phyloP scores from a whole-genome alignment of 2,329 filamentous ascomycete genomes.

The Cladorrhinum sp. region DNA sequence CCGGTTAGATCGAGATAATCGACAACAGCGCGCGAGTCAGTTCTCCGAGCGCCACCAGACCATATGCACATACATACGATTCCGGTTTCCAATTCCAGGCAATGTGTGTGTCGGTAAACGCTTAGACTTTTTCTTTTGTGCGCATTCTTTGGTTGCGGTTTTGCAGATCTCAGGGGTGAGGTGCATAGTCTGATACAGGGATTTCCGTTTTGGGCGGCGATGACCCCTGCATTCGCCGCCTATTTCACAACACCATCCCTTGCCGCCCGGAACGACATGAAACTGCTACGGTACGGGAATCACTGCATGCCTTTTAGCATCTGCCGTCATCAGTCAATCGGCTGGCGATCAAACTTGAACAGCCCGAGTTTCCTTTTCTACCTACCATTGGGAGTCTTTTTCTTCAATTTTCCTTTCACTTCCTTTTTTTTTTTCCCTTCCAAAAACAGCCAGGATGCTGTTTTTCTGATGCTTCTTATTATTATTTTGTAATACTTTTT shows the following conservation, averaged over 20 bases:
- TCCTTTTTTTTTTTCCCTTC: background rate
- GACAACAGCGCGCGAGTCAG: no score
- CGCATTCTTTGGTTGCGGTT: background rate
- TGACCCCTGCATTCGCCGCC: background rate
- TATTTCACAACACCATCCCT: background rate
- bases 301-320: background rate
- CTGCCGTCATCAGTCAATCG: background rate
- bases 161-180: slow-evolving; percentile 13
- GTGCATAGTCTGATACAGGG: slow-evolving; percentile 5
- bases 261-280: slow-evolving; percentile 1
- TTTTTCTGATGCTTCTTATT: background rate
- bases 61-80: background rate
- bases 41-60: background rate
- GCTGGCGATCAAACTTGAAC: slow-evolving; percentile 3
- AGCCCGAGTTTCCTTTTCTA: background rate
- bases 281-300: slow-evolving; percentile 4
- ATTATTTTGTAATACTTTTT: slow-evolving; percentile 1
- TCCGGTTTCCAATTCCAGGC: slow-evolving; percentile 12
- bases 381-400: background rate
- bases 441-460: background rate
- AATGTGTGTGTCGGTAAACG: background rate
- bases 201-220: slow-evolving; percentile 13
- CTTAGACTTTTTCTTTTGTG: background rate
- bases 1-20: no score
- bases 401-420: background rate